Percentiles rank a stretch among this genome's conserved stretches.
Conservation (phyloP, 768 basidiomycete species). For the Hygrophorus pudorinus region DNA sequence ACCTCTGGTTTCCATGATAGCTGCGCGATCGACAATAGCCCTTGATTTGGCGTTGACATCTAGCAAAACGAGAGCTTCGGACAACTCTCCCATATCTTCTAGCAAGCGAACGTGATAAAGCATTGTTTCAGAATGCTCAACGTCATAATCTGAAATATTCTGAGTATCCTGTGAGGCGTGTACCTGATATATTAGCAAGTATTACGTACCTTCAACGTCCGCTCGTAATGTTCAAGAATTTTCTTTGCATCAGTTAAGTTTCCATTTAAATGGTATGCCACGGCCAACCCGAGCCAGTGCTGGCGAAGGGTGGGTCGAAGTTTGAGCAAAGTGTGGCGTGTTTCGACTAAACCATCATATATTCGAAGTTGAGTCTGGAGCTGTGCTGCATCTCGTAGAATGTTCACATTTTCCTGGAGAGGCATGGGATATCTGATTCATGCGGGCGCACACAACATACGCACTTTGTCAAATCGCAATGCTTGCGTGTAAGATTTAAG, state of each 20-base stretch:
- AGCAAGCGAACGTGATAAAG: slow-evolving; percentile 69
- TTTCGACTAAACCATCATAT: slow-evolving; percentile 70
- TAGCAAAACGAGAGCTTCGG: slow-evolving; percentile 51
- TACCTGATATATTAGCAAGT: not conserved
- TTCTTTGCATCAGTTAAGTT: slow-evolving; percentile 61
- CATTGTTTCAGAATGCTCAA: slow-evolving; percentile 75
- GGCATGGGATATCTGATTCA: slow-evolving; percentile 1
- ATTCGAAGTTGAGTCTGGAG: slow-evolving; percentile 82
- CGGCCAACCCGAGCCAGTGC: slow-evolving; percentile 84
- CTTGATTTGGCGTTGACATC: slow-evolving; percentile 56
- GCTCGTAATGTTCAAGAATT: slow-evolving; percentile 64
- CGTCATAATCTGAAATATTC: slow-evolving; percentile 71
- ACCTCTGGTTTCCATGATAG: slow-evolving; percentile 65
- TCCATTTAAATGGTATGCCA: slow-evolving; percentile 81
- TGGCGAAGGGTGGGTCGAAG: slow-evolving; percentile 75
- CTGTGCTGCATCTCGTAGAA: slow-evolving; percentile 82
- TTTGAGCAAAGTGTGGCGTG: slow-evolving; percentile 70
- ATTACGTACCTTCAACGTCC: slow-evolving; percentile 55
- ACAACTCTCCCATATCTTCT: slow-evolving; percentile 58
- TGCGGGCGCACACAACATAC: slow-evolving; percentile 12
- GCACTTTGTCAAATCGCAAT: slow-evolving; percentile 79
- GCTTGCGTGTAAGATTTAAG: slow-evolving; percentile 89
- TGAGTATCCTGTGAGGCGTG: slow-evolving; percentile 16
- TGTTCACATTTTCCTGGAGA: slow-evolving; percentile 83
- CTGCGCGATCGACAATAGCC: slow-evolving; percentile 59